Evolutionary conservation across 164 flowering plant species (phyloP).

Genomic region (Umbellularia californica): DNA sequence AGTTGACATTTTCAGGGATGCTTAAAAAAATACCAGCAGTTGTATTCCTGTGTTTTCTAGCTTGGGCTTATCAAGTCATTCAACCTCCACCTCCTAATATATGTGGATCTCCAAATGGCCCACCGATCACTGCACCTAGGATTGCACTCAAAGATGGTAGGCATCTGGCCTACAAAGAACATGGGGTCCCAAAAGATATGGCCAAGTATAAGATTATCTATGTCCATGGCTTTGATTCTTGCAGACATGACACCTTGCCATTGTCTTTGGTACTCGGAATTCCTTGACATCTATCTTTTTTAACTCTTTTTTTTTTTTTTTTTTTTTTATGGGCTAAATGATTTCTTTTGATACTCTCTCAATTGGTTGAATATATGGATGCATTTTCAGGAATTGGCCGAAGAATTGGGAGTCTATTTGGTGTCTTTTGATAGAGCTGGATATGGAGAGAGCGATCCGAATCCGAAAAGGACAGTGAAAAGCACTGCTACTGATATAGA

Average conservation of each 20-base stretch:
- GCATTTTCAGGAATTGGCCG: conserved; percentile 39
- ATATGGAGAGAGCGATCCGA: conserved; percentile 74
- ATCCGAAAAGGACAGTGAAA: conserved; percentile 46
- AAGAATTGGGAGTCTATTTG: conserved; percentile 48
- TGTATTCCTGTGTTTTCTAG: conserved; percentile 36
- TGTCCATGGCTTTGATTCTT: conserved; percentile 53
- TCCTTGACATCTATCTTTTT: not conserved
- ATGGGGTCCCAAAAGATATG: conserved; percentile 51
- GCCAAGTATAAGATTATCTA: conserved; percentile 52
- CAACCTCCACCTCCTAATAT: conserved; percentile 53
- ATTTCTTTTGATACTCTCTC: not conserved
- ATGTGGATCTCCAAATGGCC: conserved; percentile 59
- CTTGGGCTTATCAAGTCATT: conserved; percentile 50
- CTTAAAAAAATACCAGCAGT: conserved; percentile 23
- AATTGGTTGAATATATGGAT: not conserved
- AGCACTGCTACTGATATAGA: conserved; percentile 60
- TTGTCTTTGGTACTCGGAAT: conserved; percentile 40
- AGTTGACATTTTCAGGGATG: conserved; percentile 31
- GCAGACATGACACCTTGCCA: conserved; percentile 34
- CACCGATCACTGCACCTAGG: conserved; percentile 55
- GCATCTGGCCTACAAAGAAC: conserved; percentile 65
- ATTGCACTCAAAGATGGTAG: conserved; percentile 74
- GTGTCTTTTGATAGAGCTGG: conserved; percentile 72
- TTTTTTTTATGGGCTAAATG: not conserved
- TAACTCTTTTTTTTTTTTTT: not conserved